Conservation (phyloP, 202 grass and related monocot genomes). For the Digitaria exilis region DNA sequence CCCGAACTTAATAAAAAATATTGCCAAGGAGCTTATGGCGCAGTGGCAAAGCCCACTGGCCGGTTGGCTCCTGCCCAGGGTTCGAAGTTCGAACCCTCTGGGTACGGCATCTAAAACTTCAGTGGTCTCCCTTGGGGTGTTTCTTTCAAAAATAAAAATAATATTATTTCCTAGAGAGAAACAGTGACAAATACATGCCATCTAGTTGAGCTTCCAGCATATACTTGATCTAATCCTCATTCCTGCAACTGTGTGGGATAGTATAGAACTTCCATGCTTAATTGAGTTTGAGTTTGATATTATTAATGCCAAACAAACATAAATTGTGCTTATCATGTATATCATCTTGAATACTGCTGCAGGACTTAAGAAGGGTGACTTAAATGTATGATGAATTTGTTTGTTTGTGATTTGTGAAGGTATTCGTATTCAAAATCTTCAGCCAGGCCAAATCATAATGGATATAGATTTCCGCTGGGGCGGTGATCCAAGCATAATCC, state of each 20-base stretch:
- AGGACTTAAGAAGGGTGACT: slow-evolving; percentile 25
- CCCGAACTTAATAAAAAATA: background rate
- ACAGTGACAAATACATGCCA: background rate
- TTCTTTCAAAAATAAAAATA: too few relatives aligned
- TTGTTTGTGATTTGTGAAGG: slow-evolving; percentile 56
- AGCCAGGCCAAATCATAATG: slow-evolving; percentile 91
- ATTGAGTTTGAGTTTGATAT: slow-evolving; percentile 26
- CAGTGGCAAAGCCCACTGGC: too few relatives aligned
- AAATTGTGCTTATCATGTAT: slow-evolving; percentile 6
- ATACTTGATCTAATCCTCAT: background rate
- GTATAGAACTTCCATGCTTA: slow-evolving; percentile 7
- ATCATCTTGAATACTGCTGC: background rate
- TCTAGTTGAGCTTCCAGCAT: background rate
- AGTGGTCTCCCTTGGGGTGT: too few relatives aligned
- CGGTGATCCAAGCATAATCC: slow-evolving; percentile 92
- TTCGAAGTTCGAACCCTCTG: too few relatives aligned
- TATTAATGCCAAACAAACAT: slow-evolving; percentile 14
- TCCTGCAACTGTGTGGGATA: background rate
- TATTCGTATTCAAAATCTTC: slow-evolving; percentile 83
- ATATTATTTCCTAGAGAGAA: background rate
- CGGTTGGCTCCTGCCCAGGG: too few relatives aligned
- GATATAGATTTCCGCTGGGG: slow-evolving; percentile 97
- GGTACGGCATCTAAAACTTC: too few relatives aligned
- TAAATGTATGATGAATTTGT: slow-evolving; percentile 6
- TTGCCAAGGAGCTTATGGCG: too few relatives aligned